phyloP scores from a whole-genome alignment of 2,329 filamentous ascomycete species.

The Simplicillium aogashimaense region DNA sequence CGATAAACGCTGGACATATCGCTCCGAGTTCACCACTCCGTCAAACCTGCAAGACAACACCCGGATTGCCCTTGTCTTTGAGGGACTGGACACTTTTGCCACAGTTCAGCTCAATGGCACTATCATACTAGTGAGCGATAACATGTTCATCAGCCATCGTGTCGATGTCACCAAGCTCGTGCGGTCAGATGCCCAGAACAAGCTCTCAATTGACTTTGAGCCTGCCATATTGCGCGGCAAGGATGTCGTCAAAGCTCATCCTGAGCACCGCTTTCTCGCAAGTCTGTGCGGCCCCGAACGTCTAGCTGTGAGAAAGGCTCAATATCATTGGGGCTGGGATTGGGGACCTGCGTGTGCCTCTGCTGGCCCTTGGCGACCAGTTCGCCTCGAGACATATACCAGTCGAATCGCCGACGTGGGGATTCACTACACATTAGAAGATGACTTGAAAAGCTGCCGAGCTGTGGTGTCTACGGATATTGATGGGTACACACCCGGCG shows the following conservation, averaged over 20 bases:
- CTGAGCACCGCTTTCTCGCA: slow-evolving; percentile 32
- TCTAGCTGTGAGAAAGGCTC: slow-evolving; percentile 49
- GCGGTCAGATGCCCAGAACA: slow-evolving; percentile 25
- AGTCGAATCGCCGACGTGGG: slow-evolving; percentile 50
- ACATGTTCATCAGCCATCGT: slow-evolving; percentile 54
- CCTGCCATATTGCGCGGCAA: slow-evolving; percentile 42
- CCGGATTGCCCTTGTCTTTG: slow-evolving; percentile 42
- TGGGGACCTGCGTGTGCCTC: slow-evolving; percentile 58
- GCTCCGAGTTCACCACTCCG: slow-evolving; percentile 35
- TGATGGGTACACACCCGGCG: slow-evolving; percentile 17
- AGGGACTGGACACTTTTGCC: slow-evolving; percentile 56
- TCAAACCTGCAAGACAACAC: slow-evolving; percentile 12
- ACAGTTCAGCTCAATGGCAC: slow-evolving; percentile 44
- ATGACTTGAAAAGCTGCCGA: slow-evolving; percentile 25
- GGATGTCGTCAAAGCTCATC: slow-evolving; percentile 40
- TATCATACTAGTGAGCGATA: slow-evolving; percentile 44
- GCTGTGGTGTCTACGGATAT: slow-evolving; percentile 26
- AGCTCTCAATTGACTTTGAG: slow-evolving; percentile 46
- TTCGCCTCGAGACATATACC: slow-evolving; percentile 54
- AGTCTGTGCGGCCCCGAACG: slow-evolving; percentile 10
- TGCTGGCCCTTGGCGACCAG: slow-evolving; percentile 55
- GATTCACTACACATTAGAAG: slow-evolving; percentile 22
- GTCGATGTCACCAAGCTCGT: slow-evolving; percentile 37
- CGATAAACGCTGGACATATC: background rate
- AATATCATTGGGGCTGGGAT: slow-evolving; percentile 65